Evolutionary conservation across 2,329 filamentous ascomycete species (phyloP), one percentile per base, ranked within the genome.

Genomic region (Pseudogymnoascus verrucosus): DNA sequence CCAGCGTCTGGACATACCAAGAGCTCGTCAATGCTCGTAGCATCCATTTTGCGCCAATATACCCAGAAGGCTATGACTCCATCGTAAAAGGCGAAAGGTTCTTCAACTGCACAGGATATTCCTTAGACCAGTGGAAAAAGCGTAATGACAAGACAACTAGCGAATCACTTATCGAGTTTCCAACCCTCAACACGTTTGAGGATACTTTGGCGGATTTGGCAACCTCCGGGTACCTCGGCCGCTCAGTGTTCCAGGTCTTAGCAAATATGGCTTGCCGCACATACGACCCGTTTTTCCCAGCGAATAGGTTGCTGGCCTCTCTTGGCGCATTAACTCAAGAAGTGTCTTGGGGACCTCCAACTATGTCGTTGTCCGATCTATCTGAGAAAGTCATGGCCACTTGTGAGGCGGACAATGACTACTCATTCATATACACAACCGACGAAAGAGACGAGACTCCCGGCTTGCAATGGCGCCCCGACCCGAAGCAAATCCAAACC

Each of bases 1-100:
- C 42, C 14, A 54, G 65, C 10, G 66, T 66, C 36, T 67, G 66
- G 66, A 67, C 66, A 10, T 66, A 67, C 37, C 66, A 66, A 57
- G 66, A 67, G 36, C 61, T 67, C 14, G 37, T 62, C 28, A 62
- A 51, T 23, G 61, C 36, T 4, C 59, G 59, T 16, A 44, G 4
- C 2, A 61, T 44, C n/a, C 36, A 39, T 44, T 61, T 61, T 31
- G 39, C 59, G 16, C 36, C 59, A 12, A 44, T 44, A 19, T 21
- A 39, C 6, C 36, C 59, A 11, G 59, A 61, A 3, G 39, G 59
- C 11, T 39, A 44, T 5, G 59, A 39, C 16, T 39, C n/a, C 16
- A 44, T 61, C 21, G 36, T 44, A 7, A 44, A 44, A 12, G 36
- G 59, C 0, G 59, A 39, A 11, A 31, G 51, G 10, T 57, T 57